These are phyloP conservation scores for Trichocladium antarcticum DNA, from an alignment of 495 filamentous ascomycete species.

Conservation along the genomic window DNA sequence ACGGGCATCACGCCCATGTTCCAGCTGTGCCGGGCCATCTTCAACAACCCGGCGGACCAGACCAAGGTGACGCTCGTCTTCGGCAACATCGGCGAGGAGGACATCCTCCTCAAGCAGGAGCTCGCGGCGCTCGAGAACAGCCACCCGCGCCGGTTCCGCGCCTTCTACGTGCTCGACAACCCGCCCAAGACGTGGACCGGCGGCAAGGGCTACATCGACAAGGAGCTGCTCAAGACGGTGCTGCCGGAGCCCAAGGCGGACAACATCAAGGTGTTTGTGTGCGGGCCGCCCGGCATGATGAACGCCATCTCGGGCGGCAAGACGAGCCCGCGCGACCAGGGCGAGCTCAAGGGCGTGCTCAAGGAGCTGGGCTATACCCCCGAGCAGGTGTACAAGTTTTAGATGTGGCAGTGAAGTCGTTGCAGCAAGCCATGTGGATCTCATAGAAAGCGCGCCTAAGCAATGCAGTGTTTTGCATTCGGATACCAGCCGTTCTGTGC, in stretches of 20 bases:
- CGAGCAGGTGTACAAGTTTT: conserved; percentile 99
- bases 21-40: conserved; percentile 77
- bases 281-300: conserved; percentile 86
- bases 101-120: conserved; percentile 81
- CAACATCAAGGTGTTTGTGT: conserved; percentile 87
- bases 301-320: conserved; percentile 83
- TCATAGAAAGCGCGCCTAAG: too few species aligned
- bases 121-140: conserved; percentile 75
- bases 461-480: too few species aligned
- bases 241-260: conserved; percentile 78
- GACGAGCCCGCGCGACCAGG: conserved; percentile 82
- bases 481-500: too few species aligned
- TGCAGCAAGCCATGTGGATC: too few species aligned
- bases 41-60: conserved; percentile 90
- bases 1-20: conserved; percentile 91
- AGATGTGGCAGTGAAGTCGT: not conserved
- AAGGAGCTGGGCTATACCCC: conserved; percentile 83
- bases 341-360: conserved; percentile 71
- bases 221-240: conserved; percentile 85
- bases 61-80: conserved; percentile 93
- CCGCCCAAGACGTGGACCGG: conserved; percentile 72
- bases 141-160: conserved; percentile 84
- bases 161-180: conserved; percentile 80
- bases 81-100: conserved; percentile 74
- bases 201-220: conserved; percentile 65